Percentiles rank a stretch among this genome's conserved stretches.
These are phyloP conservation scores for Anacardium occidentale DNA, from an alignment of 345 rosid species.

Conservation along the genomic window DNA sequence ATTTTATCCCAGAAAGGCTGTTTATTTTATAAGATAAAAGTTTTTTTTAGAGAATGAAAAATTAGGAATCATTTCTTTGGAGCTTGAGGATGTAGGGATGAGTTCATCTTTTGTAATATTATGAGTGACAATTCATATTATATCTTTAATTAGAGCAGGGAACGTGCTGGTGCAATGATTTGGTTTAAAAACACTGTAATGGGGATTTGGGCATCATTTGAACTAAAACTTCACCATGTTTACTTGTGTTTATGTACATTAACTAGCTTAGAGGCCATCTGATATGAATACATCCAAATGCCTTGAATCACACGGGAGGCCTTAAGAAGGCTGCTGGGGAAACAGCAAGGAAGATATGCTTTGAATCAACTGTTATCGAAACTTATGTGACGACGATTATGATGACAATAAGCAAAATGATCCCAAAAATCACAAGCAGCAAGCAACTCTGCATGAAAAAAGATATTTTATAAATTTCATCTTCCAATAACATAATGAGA, in stretches of 20 bases:
- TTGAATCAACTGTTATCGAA: no score
- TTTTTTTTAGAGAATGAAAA: no score
- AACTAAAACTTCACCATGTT: neutral
- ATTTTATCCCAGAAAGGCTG: no score
- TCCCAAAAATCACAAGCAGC: conserved; percentile 67
- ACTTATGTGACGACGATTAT: conserved; percentile 53
- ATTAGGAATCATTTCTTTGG: no score
- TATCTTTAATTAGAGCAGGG: no score
- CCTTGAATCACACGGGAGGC: neutral
- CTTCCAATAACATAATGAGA: neutral
- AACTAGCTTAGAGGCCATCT: neutral
- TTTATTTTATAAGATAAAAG: no score
- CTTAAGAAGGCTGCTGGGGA: no score
- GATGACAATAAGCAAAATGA: conserved; percentile 57
- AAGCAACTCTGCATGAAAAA: conserved; percentile 57
- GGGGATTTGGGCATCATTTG: neutral
- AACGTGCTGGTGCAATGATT: no score
- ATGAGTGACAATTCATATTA: no score
- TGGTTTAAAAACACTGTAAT: no score
- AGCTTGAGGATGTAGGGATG: no score
- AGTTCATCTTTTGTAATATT: no score
- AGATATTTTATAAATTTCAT: neutral
- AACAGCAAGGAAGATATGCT: neutral
- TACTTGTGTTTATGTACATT: neutral
- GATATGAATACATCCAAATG: neutral